phyloP scores from a whole-genome alignment of 2,329 filamentous ascomycete species.

The Cercospora brassicicola region DNA sequence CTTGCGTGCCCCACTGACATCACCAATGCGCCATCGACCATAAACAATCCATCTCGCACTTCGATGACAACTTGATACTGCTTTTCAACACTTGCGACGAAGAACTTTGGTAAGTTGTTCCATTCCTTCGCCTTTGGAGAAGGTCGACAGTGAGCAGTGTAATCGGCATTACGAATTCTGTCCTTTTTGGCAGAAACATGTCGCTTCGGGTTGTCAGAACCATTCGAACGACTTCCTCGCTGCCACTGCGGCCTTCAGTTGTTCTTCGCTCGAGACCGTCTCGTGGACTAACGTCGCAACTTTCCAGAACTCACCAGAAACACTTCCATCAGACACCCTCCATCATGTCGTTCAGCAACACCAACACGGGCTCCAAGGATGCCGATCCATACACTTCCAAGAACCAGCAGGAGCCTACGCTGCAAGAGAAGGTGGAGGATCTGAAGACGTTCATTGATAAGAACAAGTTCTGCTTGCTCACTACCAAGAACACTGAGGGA shows the following conservation, averaged over 20 bases:
- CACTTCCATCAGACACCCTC: conserved; percentile 14
- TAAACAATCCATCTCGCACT: conserved; percentile 1
- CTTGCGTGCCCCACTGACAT: conserved; percentile 10
- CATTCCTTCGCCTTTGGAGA: neutral
- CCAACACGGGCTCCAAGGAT: conserved; percentile 61
- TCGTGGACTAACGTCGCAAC: neutral
- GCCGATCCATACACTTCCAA: conserved; percentile 79
- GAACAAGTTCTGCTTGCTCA: conserved; percentile 87
- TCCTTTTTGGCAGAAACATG: neutral
- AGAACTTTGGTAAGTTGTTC: conserved; percentile 4
- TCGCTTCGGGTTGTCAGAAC: neutral
- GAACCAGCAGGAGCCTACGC: conserved; percentile 68
- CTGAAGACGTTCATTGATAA: conserved; percentile 68
- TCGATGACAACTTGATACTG: conserved; percentile 21
- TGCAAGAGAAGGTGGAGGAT: conserved; percentile 75
- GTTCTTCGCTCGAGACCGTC: neutral
- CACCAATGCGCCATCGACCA: conserved; percentile 11
- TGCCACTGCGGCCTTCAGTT: neutral
- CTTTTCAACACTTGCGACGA: neutral
- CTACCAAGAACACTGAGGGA: conserved; percentile 67
- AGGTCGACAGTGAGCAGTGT: neutral
- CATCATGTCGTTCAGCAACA: conserved; percentile 56
- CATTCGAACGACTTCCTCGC: neutral
- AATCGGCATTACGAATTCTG: neutral
- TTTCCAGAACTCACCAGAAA: neutral